Evolutionary conservation across 805 yeast species (phyloP), one percentile per base, ranked within the genome.

Genomic region (Wickerhamiella lipophila): DNA sequence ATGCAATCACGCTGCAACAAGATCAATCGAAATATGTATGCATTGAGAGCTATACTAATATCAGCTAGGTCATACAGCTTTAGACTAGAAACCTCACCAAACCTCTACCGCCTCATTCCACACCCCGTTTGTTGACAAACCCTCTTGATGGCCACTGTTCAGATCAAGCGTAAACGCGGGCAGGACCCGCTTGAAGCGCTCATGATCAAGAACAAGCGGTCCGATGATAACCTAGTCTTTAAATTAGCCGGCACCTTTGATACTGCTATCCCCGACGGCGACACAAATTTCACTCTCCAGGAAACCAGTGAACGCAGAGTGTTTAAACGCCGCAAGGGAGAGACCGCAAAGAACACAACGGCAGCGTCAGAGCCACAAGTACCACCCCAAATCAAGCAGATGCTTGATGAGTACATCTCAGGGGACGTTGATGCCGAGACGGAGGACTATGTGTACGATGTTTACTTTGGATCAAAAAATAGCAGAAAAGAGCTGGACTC

Each of bases 181-280:
- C 92, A 86, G 58, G 96, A 85, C 56, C 95, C 96, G 2, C 70
- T 89, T 21, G 86, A 83, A 56, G 95, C 96, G 0, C 70, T 88
- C 57, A 51, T 58, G 26, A 49, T 56, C 6, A 48, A 52, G 15
- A 50, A 49, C 9, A 55, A 59, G 38, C 53, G 59, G 36, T 51
- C 50, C 41, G 29, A 52, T 16, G 19, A 29, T 13, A 50, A 44
- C 7, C 30, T 50, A 46, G 61, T 60, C 19, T 60, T 59, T 53
- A 52, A 52, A 36, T 51, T 58, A 50, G 64, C 55, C n/a, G 63
- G 53, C 43, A 60, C 55, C 44, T 60, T 49, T 57, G 61, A 49
- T 23, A 42, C 29, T 22, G 50, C 25, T 6, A 34, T 40, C 15
- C 29, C 51, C 15, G 46, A 34, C 38, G 39, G 22, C 42, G 39